Percentiles rank a stretch among this genome's conserved stretches.
Evolutionary conservation across 495 filamentous ascomycete species (phyloP).

Genomic region (Oleoguttula mirabilis): DNA sequence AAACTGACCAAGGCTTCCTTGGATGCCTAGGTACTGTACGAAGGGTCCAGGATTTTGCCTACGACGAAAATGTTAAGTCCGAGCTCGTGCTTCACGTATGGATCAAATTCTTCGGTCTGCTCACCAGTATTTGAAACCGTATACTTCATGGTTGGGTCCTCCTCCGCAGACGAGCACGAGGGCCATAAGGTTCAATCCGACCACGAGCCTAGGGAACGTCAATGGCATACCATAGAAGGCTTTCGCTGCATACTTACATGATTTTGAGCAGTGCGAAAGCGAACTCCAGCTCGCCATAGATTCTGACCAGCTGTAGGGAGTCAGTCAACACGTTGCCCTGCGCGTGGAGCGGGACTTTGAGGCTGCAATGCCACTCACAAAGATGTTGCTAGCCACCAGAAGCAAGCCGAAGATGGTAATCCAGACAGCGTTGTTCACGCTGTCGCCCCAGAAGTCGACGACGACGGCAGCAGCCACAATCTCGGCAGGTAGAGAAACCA

Average conservation of each 20-base stretch:
- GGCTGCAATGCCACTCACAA: no score
- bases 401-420: conserved; percentile 45
- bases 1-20: conserved; percentile 21
- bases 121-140: conserved; percentile 1
- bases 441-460: conserved; percentile 49
- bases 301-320: conserved; percentile 40
- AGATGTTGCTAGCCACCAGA: conserved; percentile 24
- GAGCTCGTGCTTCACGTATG: no score
- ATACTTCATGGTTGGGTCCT: background rate
- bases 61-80: no score
- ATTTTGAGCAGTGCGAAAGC: conserved; percentile 36
- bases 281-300: conserved; percentile 38
- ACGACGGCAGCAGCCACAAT: conserved; percentile 47
- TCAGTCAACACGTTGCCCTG: no score
- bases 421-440: conserved; percentile 41
- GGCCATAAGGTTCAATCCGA: conserved; percentile 41
- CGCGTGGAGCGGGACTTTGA: no score
- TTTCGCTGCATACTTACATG: no score
- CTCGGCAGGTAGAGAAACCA: conserved; percentile 35
- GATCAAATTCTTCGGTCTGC: no score
- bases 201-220: conserved; percentile 29
- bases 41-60: conserved; percentile 1
- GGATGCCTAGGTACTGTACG: conserved; percentile 2
- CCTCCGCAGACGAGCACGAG: conserved; percentile 26
- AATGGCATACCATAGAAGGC: no score